A percentile compares a stretch with the other conserved stretches of the same genome.
Conservation (phyloP, 108 stramenopile species). For the Hondaea fermentalgiana region DNA sequence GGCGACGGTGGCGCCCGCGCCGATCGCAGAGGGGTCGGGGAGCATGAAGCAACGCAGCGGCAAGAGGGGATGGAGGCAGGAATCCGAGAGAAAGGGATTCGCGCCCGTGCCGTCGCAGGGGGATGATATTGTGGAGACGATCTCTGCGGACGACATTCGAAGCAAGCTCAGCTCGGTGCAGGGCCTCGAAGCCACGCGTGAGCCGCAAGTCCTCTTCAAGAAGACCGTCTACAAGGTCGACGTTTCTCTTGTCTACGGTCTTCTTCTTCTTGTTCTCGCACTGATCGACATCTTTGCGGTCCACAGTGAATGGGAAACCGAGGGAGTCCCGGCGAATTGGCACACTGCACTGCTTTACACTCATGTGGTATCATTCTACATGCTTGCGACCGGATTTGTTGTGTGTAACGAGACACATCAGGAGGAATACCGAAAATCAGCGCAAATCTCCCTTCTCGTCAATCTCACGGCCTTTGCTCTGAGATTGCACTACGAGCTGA, state of each 20-base stretch:
- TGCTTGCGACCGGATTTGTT: not conserved
- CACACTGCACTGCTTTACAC: not conserved
- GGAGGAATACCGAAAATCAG: not conserved
- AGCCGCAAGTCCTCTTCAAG: not conserved
- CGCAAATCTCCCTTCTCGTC: not conserved
- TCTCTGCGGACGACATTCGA: not conserved
- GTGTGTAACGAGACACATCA: not conserved
- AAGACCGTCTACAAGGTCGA: not conserved
- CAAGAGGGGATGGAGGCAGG: not conserved
- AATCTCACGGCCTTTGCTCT: not conserved
- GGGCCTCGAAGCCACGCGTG: not conserved
- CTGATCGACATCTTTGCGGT: not conserved
- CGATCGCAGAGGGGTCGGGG: no score
- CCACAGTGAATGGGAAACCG: not conserved
- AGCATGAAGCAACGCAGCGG: no score
- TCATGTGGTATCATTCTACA: not conserved
- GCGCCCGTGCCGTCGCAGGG: not conserved
- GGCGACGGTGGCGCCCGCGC: no score
- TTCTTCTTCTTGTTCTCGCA: not conserved
- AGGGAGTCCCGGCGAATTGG: not conserved
- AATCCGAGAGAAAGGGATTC: not conserved
- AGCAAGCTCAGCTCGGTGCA: not conserved
- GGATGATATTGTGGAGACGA: not conserved
- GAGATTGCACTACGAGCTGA: not conserved
- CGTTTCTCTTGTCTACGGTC: not conserved